Evolutionary conservation across 805 yeast species (phyloP).

Genomic region (Wickerhamiella allomyrinae): DNA sequence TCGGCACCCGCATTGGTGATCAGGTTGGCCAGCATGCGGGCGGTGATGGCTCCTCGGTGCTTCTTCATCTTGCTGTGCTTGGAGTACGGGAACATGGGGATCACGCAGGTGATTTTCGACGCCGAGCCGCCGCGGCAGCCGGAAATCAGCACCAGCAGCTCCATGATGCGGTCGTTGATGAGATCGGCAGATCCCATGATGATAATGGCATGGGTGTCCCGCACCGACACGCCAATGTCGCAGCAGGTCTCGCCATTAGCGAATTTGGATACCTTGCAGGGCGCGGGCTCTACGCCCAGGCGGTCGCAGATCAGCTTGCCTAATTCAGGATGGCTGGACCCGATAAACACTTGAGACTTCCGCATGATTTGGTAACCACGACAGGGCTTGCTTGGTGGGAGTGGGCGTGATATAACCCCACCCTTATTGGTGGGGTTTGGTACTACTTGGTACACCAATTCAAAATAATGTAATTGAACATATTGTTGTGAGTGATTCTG

Average conservation of each 20-base stretch:
- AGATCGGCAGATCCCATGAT: slow-evolving; percentile 84
- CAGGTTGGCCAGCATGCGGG: slow-evolving; percentile 89
- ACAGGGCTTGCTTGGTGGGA: too few species aligned
- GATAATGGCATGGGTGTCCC: slow-evolving; percentile 94
- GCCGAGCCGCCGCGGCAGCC: slow-evolving; percentile 99
- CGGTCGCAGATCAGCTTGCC: slow-evolving; percentile 83
- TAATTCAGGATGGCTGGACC: slow-evolving; percentile 90
- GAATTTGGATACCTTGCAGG: slow-evolving; percentile 79
- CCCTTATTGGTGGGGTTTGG: too few species aligned
- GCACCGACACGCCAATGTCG: slow-evolving; percentile 82
- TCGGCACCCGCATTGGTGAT: slow-evolving; percentile 98
- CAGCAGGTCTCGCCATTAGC: slow-evolving; percentile 97
- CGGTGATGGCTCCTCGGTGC: slow-evolving; percentile 97
- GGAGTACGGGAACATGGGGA: slow-evolving; percentile 95
- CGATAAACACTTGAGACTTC: slow-evolving; percentile 92
- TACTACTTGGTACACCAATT: too few species aligned
- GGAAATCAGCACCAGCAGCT: slow-evolving; percentile 74
- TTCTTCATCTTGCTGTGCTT: slow-evolving; percentile 97
- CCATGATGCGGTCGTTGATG: slow-evolving; percentile 90
- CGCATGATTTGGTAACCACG: too few species aligned
- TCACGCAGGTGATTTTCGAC: slow-evolving; percentile 89
- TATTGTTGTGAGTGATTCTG: too few species aligned
- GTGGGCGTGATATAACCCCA: too few species aligned
- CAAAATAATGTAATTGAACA: too few species aligned
- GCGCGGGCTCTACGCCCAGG: slow-evolving; percentile 86